Base-by-base conservation (phyloP, 2,329 filamentous ascomycete species). In the Penicillium sp. region DNA sequence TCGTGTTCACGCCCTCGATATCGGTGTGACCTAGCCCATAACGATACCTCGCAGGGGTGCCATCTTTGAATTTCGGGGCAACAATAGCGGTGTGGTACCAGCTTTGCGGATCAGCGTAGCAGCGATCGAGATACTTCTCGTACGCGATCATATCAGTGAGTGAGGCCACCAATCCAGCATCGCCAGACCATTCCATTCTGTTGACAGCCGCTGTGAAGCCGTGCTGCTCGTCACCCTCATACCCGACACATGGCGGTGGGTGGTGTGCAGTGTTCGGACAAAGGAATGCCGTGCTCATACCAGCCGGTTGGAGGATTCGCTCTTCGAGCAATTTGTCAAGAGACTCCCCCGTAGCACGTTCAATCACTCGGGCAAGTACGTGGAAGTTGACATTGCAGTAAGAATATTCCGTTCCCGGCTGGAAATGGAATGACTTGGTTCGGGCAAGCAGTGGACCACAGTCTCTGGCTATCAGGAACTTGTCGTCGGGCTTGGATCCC, bases 121-220 rank as follows among this genome's bases (percentile, higher is more conserved):
- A 67, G 35, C 56, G 60, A 51, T 80, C 69, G 15, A 80, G 61
- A 60, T 73, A 76, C 58, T 73, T 69, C 60, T 80, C 78, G 56
- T 78, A 80, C 0, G 75, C 75, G 50, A 80, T 71, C 78, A 80
- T 80, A 60, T 80, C 78, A n/a, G 67, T 63, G 3, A 80, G 71
- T 6, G 77, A 75, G 49, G 76, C 78, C 4, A 74, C 75, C 13
- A 79, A 65, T 8, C 78, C 78, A 6, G 78, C 78, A 66, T 80
- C 78, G 3, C 77, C 78, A 19, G 77, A 71, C 78, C 78, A 80
- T 58, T 80, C 76, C 48, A 80, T 80, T 0, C 69, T 68, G 53
- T 80, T 80, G 13, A 67, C 53, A 4, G 72, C 75, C 1, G 71
- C 66, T 3, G 70, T 60, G 50, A 71, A 80, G 0, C 78, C 78